Conservation (phyloP, 345 rosid species). For the Streptanthus diversifolius region DNA sequence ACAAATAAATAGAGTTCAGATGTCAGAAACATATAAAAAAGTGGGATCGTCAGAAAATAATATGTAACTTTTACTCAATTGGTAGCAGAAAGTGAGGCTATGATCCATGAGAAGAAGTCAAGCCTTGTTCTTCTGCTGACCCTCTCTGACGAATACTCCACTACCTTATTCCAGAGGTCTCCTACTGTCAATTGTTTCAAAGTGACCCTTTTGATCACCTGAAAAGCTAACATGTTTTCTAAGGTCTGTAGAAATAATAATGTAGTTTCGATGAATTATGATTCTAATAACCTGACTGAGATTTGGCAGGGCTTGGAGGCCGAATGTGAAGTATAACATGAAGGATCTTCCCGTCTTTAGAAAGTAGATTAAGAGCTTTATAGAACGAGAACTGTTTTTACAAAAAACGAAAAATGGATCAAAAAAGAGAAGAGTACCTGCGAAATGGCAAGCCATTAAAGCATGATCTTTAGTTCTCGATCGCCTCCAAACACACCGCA, state of each 20-base stretch:
- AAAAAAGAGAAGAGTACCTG: slow-evolving; percentile 11
- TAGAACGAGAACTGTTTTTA: background rate
- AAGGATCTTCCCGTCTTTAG: slow-evolving; percentile 8
- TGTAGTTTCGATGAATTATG: background rate
- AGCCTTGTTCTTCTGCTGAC: slow-evolving; percentile 15
- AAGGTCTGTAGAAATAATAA: background rate
- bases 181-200: slow-evolving; percentile 20
- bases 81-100: slow-evolving; percentile 10
- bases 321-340: slow-evolving; percentile 32
- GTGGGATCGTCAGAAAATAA: background rate
- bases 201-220: slow-evolving; percentile 14
- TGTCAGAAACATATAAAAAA: background rate
- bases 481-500: slow-evolving; percentile 98
- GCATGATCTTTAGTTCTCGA: slow-evolving; percentile 58
- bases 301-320: slow-evolving; percentile 19
- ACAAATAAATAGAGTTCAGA: background rate
- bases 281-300: slow-evolving; percentile 11
- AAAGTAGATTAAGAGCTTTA: background rate
- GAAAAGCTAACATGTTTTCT: background rate
- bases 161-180: slow-evolving; percentile 27
- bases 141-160: slow-evolving; percentile 28
- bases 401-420: background rate
- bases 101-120: slow-evolving; percentile 36
- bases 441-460: slow-evolving; percentile 34
- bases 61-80: background rate